phyloP scores from a whole-genome alignment of 2,329 filamentous ascomycete genomes.

The Colletotrichum tamarilloi region DNA sequence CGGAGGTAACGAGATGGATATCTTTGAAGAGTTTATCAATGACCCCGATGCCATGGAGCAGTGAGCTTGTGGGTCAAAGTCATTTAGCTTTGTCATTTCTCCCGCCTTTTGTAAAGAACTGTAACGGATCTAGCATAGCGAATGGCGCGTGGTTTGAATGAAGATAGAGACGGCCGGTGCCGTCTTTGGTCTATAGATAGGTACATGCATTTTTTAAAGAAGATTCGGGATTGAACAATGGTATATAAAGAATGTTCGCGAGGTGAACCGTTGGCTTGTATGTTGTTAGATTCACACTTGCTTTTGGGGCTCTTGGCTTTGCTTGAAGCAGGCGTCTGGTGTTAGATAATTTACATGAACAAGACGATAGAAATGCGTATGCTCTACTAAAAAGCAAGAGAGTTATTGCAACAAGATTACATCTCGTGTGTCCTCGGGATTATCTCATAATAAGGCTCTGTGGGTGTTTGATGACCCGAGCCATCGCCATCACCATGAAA shows the following conservation, averaged over 20 bases:
- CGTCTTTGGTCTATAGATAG: neutral
- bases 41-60: neutral
- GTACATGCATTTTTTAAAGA: neutral
- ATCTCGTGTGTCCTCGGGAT: no score
- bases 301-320: neutral
- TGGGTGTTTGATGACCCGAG: no score
- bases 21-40: neutral
- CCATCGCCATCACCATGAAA: no score
- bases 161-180: no score
- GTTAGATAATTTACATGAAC: neutral
- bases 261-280: neutral
- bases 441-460: no score
- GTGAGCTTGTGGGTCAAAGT: neutral
- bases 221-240: neutral
- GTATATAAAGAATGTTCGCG: neutral
- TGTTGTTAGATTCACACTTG: neutral
- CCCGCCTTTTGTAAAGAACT: neutral
- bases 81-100: neutral
- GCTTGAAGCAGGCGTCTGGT: neutral
- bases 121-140: neutral
- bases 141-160: neutral
- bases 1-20: neutral
- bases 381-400: no score
- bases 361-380: neutral
- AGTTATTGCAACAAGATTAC: no score